Evolutionary conservation across 345 rosid species (phyloP), one percentile per base, ranked within the genome.

Genomic region (Salix brachista): DNA sequence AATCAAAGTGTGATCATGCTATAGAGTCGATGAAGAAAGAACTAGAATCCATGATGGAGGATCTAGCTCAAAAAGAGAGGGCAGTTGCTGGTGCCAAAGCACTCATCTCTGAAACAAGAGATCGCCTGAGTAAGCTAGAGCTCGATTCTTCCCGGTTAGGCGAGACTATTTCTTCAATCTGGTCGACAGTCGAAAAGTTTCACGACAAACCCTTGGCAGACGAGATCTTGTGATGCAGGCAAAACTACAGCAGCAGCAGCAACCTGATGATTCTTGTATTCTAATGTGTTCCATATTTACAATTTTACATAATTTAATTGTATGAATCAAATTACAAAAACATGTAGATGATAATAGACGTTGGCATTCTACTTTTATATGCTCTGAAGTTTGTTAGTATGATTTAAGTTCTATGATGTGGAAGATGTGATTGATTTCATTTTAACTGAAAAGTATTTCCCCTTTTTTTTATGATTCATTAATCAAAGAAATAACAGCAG

Each of bases 1-100:
- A 88, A 77, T 77, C 82, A 37, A 85, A 81, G 77, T 81, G 84
- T 30, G 83, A 84, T 30, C 76, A 68, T 11, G 74, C 68, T 9
- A 76, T 90, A 32, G 91, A 88, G 66, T 80, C 90, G 0, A 77
- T 77, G 17, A 90, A 77, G 83, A 83, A 77, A 65, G 88, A 89
- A 77, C 82, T 93, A 26, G 86, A 89, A 52, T 78, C 67, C 67
- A 81, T 78, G 81, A 77, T 72, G 82, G 78, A 77, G 37, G 92
- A 80, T 54, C 82, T 91, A 61, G 79, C 83, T 56, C 46, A 56
- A 32, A 88, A 86, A 83, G 94, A 93, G 77, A 69, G 81, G 65
- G 90, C 86, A 66, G 80, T 82, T 56, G 86, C 61, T 0, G 86
- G 84, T 30, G 86, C 84, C 12, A 84, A 65, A 77, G 71, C 77